phyloP scores from a whole-genome alignment of 768 basidiomycete species.

The Boletellus ananas region DNA sequence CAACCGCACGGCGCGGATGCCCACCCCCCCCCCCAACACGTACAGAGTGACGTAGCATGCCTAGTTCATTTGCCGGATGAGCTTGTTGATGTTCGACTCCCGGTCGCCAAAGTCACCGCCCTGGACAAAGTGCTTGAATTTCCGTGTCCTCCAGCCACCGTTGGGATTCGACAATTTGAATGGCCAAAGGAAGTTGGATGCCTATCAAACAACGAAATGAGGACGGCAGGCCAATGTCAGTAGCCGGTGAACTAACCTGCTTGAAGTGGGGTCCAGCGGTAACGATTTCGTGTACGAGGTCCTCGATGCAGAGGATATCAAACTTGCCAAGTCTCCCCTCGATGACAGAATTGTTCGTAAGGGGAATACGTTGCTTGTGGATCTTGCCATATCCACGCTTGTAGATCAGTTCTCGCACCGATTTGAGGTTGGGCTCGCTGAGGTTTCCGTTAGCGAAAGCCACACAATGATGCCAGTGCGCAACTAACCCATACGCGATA shows the following conservation, averaged over 20 bases:
- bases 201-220: constrained; percentile 36
- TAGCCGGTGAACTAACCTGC: constrained; percentile 55
- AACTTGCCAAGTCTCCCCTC: constrained; percentile 87
- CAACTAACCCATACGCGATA: constrained; percentile 86
- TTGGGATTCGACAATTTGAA: constrained; percentile 99
- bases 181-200: constrained; percentile 97
- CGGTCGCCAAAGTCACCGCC: constrained; percentile 98
- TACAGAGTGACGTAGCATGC: constrained; percentile 1
- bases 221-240: neutral
- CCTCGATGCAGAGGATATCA: constrained; percentile 96
- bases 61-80: constrained; percentile 93
- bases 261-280: constrained; percentile 99
- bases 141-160: constrained; percentile 96
- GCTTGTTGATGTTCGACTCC: constrained; percentile 95
- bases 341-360: constrained; percentile 90
- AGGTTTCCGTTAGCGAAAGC: constrained; percentile 1
- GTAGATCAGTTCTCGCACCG: constrained; percentile 96
- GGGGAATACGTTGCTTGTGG: constrained; percentile 94
- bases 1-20: constrained; percentile 6
- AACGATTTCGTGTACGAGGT: constrained; percentile 95
- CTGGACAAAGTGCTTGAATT: constrained; percentile 96
- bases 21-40: constrained; percentile 2
- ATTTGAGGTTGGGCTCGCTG: constrained; percentile 95
- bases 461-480: neutral
- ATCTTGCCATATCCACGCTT: constrained; percentile 99